Base-by-base conservation (phyloP, 2,329 filamentous ascomycete genomes). In the Stagonosporopsis rhizophila region DNA sequence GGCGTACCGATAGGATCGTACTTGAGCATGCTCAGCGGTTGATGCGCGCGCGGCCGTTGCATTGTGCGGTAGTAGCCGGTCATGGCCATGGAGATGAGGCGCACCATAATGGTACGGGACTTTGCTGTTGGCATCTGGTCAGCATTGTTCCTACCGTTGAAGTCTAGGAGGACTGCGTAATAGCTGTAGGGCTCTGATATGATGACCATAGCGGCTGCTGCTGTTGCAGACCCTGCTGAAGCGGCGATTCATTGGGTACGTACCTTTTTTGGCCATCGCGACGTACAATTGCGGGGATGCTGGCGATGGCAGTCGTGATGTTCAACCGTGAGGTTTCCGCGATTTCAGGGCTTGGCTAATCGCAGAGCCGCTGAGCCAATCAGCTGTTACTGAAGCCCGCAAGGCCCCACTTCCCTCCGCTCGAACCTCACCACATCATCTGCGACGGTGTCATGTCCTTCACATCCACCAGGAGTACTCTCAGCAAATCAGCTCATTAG, bases 31-130 rank as follows among this genome's bases (percentile, higher is more conserved):
- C 92, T 96, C 79, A 99, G 85, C 53, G 96, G 93, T 40, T 89
- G 83, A 61, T 92, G 84, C 27, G 86, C 85, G 67, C 95, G 89
- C 12, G 92, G 93, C 56, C 96, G 88, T 67, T 89, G 84, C 78
- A 96, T 87, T 50, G 92, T 96, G 78, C 94, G 93, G 84, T 94
- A 99, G 85, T 92, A 99, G 72, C 95, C 95, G 23, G 95, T 99
- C 89, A 96, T 89, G 76, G 95, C 95, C 95, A 99, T 99, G 62
- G 92, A 96, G 77, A 99, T 83, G 66, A 99, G 89, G 76, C 95
- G 93, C 77, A 97, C 94, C 75, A 91, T 86, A 75, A 99, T 89
- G 66, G 94, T 89, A 77, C 96, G 92, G 74, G 93, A 91, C 83
- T 98, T 98, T 59, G 83, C 92, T 96, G 76, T 60, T 28, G 9